Evolutionary conservation across 495 filamentous ascomycete species (phyloP), one percentile per base, ranked within the genome.

Genomic region (Penicillium egyptiacum): DNA sequence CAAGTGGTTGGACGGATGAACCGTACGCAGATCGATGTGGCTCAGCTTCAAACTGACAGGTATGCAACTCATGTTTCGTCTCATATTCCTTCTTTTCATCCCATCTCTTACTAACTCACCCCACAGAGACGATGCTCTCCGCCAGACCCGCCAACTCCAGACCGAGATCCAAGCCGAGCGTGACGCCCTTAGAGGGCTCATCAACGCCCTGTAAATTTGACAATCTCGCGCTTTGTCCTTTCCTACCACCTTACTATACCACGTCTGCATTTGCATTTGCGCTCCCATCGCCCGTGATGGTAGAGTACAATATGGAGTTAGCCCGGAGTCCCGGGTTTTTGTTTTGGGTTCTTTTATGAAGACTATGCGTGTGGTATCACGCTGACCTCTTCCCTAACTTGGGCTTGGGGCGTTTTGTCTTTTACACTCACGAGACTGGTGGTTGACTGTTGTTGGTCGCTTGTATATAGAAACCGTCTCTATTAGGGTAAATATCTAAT

Each of bases 1-100:
- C 88, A 94, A 70, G 93, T 97, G 3, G 89, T 98, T 16, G 79
- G 87, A 53, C 81, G 88, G 53, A 96, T 98, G 91, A 96, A 91
- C 73, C 79, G 84, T 56, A 92, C 93, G 8, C 94, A 98, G 76
- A 91, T 96, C 54, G 91, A 96, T 73, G 94, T 98, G 37, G 84
- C 91, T 67, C 85, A 91, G 65, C 79, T 98, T 50, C 92, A 97
- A 73, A 88, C 88, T 73, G 88, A 95, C 75, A 85, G 92, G 86
- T 88, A 77, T 57, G 78, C 71, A 60, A 56, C 22, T 42, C 16
- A 14, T 31, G 41, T 56, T 56, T 45, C 42, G 28, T 25, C 37
- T 19, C 47, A 28, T 59, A 17, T 37, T 39, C n/a, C 41, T 5
- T 17, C 12, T 40, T 57, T 55, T 48, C 49, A 37, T 43, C 44